These are phyloP conservation scores for Arctium minus DNA, from an alignment of 129 eudicot species.

Conservation along the genomic window DNA sequence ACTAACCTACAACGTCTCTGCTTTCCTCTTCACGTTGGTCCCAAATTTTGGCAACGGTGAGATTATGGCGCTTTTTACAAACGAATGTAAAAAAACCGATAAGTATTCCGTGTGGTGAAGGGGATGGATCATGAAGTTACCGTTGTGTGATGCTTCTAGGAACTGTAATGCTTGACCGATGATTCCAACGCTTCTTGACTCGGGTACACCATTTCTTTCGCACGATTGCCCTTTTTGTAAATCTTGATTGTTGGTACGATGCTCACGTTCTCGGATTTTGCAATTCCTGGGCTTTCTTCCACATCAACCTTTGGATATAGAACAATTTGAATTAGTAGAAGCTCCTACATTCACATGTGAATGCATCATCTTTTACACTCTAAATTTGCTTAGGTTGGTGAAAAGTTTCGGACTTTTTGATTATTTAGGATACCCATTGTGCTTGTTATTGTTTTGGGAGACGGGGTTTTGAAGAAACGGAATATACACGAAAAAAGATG, in stretches of 20 bases:
- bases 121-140: background rate
- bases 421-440: background rate
- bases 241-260: constrained; percentile 62
- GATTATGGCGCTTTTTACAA: background rate
- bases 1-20: background rate
- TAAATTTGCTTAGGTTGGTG: background rate
- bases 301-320: constrained; percentile 47
- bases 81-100: background rate
- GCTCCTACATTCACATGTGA: background rate
- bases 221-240: constrained; percentile 51
- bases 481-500: background rate
- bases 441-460: background rate
- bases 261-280: constrained; percentile 46
- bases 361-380: background rate
- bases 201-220: constrained; percentile 59
- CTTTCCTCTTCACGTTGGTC: background rate
- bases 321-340: background rate
- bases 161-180: constrained; percentile 56
- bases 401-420: background rate
- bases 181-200: constrained; percentile 58
- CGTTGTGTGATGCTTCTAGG: constrained; percentile 10
- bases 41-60: background rate
- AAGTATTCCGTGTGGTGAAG: background rate
- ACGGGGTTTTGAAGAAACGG: background rate
- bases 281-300: constrained; percentile 49